Conservation (phyloP, 176 grass and related monocot species). For the Thinopyrum elongatum region DNA sequence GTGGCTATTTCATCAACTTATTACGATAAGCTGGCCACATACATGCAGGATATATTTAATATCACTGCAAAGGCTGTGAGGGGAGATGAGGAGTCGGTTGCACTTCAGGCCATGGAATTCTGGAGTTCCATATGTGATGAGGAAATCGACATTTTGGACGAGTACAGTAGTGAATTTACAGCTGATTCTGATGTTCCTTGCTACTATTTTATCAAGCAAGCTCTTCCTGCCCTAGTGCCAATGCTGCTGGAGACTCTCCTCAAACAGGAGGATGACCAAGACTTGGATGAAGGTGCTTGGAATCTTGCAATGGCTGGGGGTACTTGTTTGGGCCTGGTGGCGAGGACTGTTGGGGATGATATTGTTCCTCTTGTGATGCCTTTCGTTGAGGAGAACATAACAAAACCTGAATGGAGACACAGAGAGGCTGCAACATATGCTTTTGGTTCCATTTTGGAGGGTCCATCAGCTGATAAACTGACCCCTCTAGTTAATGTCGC, state of each 20-base stretch:
- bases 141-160: conserved; percentile 89
- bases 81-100: conserved; percentile 88
- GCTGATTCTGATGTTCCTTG: conserved; percentile 76
- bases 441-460: conserved; percentile 89
- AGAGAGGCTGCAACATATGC: conserved; percentile 89
- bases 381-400: conserved; percentile 89
- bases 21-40: conserved; percentile 67
- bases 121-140: conserved; percentile 96
- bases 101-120: conserved; percentile 89
- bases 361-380: conserved; percentile 94
- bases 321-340: conserved; percentile 84
- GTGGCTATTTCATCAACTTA: conserved; percentile 84
- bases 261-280: conserved; percentile 93
- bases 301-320: conserved; percentile 97
- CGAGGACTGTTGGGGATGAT: conserved; percentile 87
- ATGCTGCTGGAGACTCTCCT: conserved; percentile 81
- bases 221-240: conserved; percentile 74
- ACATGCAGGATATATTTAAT: conserved; percentile 86
- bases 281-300: conserved; percentile 86
- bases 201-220: conserved; percentile 85
- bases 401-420: conserved; percentile 73
- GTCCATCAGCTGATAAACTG: conserved; percentile 79
- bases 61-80: conserved; percentile 84
- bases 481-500: conserved; percentile 74
- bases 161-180: conserved; percentile 78